Conservation (phyloP, 306 rosid species). For the Aeschynomene evenia region DNA sequence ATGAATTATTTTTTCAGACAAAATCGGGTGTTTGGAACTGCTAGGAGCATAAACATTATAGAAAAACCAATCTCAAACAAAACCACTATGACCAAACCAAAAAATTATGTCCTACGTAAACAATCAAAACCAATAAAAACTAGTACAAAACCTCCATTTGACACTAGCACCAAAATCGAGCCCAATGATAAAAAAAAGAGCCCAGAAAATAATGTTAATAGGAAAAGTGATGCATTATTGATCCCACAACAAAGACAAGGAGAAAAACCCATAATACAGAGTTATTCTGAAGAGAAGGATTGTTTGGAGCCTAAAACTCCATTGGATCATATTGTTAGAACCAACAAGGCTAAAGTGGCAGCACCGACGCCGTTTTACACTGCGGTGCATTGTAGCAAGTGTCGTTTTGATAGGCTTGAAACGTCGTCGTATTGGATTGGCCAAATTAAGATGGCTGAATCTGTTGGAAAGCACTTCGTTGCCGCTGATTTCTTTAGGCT, state of each 20-base stretch:
- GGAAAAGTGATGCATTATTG: not conserved
- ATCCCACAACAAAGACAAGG: not conserved
- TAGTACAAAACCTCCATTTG: not conserved
- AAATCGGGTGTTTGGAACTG: slow-evolving; percentile 28
- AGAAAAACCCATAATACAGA: not conserved
- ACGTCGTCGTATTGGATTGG: slow-evolving; percentile 32
- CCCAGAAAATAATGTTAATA: slow-evolving; percentile 12
- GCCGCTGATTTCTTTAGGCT: slow-evolving; percentile 31
- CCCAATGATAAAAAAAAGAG: not conserved
- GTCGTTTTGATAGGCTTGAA: slow-evolving; percentile 39
- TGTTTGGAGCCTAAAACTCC: slow-evolving; percentile 32
- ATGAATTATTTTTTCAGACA: slow-evolving; percentile 25
- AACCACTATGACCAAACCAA: slow-evolving; percentile 4
- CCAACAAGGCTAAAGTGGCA: not conserved
- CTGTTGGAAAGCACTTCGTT: slow-evolving; percentile 34
- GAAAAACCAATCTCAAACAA: not conserved
- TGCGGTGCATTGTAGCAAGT: slow-evolving; percentile 39
- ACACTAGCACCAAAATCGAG: not conserved
- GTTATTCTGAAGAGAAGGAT: not conserved
- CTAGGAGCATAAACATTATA: slow-evolving; percentile 30
- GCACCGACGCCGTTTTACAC: slow-evolving; percentile 28
- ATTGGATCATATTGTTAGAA: not conserved
- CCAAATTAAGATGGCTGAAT: slow-evolving; percentile 37
- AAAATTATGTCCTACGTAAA: not conserved
- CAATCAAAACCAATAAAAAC: slow-evolving; percentile 11